These are phyloP conservation scores for Tolypocladium album DNA, from an alignment of 2,329 filamentous ascomycete genomes.

Conservation along the genomic window DNA sequence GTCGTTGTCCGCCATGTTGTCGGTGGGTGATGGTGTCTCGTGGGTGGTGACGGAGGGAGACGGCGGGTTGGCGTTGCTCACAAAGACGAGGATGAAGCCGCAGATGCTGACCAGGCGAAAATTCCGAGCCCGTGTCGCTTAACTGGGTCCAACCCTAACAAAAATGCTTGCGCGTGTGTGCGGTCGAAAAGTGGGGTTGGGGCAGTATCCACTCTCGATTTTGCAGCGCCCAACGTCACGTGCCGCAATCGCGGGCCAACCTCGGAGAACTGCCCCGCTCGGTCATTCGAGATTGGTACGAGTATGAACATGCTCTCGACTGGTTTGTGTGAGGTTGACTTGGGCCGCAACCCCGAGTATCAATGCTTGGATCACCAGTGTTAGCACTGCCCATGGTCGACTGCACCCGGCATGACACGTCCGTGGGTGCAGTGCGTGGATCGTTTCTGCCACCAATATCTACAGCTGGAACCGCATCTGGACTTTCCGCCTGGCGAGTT, in stretches of 20 bases:
- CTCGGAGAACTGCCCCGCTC: not conserved
- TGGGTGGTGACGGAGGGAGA: conserved; percentile 18
- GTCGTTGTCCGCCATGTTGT: conserved; percentile 82
- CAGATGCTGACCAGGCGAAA: conserved; percentile 20
- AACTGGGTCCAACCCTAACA: conserved; percentile 37
- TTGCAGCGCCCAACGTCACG: not conserved
- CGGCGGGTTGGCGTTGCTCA: conserved; percentile 14
- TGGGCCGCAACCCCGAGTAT: not conserved
- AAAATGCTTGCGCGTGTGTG: conserved; percentile 2
- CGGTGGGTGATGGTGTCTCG: conserved; percentile 28
- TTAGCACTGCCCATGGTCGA: not conserved
- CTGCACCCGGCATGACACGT: not conserved
- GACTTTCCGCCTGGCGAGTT: conserved; percentile 49
- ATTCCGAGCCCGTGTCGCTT: conserved; percentile 27
- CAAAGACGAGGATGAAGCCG: conserved; percentile 17
- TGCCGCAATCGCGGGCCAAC: not conserved
- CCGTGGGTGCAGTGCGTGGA: conserved; percentile 16
- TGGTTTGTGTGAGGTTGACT: not conserved
- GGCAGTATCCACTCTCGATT: not conserved
- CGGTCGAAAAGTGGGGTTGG: not conserved
- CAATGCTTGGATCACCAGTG: not conserved
- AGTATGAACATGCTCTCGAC: no score
- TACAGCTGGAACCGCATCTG: conserved; percentile 60
- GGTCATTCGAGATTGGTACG: no score
- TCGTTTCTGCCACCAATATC: conserved; percentile 63